Evolutionary conservation across 2,329 filamentous ascomycete genomes (phyloP).

Genomic region (Daldinia sp.): DNA sequence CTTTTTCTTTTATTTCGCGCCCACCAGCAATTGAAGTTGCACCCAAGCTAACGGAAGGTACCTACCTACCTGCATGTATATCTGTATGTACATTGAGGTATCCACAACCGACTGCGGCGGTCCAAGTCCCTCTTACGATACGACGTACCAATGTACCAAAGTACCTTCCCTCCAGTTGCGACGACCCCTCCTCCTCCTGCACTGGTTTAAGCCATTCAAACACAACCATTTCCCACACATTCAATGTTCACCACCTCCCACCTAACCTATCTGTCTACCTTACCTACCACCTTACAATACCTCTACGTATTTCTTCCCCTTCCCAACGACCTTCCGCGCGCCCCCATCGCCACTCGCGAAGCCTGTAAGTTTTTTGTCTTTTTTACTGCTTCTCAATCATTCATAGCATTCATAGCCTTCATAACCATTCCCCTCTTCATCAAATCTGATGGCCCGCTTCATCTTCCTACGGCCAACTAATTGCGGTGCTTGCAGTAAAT

Average conservation of each 20-base stretch:
- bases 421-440: slow-evolving; percentile 7
- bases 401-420: neutral
- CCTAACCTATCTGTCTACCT: slow-evolving; percentile 31
- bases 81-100: slow-evolving; percentile 14
- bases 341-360: slow-evolving; percentile 35
- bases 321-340: slow-evolving; percentile 36
- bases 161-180: slow-evolving; percentile 36
- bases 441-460: slow-evolving; percentile 27
- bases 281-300: slow-evolving; percentile 31
- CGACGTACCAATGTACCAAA: slow-evolving; percentile 26
- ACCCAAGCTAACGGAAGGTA: slow-evolving; percentile 26
- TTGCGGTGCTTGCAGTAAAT: slow-evolving; percentile 29
- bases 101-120: slow-evolving; percentile 39
- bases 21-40: slow-evolving; percentile 19
- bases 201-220: slow-evolving; percentile 40
- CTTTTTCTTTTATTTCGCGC: slow-evolving; percentile 21
- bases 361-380: slow-evolving; percentile 28
- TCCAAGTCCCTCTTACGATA: slow-evolving; percentile 31
- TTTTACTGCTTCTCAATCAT: slow-evolving; percentile 3
- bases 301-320: slow-evolving; percentile 39
- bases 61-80: slow-evolving; percentile 12
- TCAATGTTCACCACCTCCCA: slow-evolving; percentile 23
- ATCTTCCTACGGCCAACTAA: slow-evolving; percentile 30
- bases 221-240: slow-evolving; percentile 41
- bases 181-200: slow-evolving; percentile 40